Conservation (phyloP, 2,329 filamentous ascomycete species). For the Pseudonectria foliicola region DNA sequence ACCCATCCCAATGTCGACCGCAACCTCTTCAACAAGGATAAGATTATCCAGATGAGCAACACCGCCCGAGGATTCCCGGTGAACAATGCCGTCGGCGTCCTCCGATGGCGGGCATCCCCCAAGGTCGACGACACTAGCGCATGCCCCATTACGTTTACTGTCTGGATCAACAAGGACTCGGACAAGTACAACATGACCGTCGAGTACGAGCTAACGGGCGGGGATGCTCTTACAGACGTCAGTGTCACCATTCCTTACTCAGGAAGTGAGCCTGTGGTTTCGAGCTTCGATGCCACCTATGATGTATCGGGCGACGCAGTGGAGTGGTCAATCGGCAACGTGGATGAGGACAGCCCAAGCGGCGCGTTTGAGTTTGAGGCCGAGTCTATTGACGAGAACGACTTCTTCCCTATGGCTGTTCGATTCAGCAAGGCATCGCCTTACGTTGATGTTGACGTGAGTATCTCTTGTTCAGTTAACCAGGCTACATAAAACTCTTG, state of each 20-base stretch:
- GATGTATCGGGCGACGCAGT: constrained; percentile 88
- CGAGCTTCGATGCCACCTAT: constrained; percentile 89
- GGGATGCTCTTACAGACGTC: constrained; percentile 74
- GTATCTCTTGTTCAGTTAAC: constrained; percentile 26
- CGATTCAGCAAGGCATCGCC: constrained; percentile 80
- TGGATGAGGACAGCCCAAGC: constrained; percentile 73
- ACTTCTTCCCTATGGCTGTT: constrained; percentile 97
- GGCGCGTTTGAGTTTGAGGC: constrained; percentile 96
- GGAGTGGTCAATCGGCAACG: constrained; percentile 86
- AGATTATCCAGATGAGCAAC: constrained; percentile 85
- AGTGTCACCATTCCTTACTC: constrained; percentile 81
- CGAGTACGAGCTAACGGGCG: constrained; percentile 87
- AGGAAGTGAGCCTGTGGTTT: constrained; percentile 77
- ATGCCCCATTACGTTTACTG: constrained; percentile 90
- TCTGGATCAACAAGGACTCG: constrained; percentile 90
- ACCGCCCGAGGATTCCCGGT: constrained; percentile 81
- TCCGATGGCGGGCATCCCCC: constrained; percentile 84
- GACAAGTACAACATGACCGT: constrained; percentile 84
- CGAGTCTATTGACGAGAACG: constrained; percentile 76
- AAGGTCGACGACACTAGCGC: constrained; percentile 73
- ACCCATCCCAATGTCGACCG: constrained; percentile 97
- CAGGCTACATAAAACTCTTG: background rate
- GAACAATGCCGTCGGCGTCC: constrained; percentile 86
- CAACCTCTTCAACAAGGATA: constrained; percentile 72
- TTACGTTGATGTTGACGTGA: constrained; percentile 90